Conservation (phyloP, 176 grass and related monocot species). For the Dactylis glomerata region DNA sequence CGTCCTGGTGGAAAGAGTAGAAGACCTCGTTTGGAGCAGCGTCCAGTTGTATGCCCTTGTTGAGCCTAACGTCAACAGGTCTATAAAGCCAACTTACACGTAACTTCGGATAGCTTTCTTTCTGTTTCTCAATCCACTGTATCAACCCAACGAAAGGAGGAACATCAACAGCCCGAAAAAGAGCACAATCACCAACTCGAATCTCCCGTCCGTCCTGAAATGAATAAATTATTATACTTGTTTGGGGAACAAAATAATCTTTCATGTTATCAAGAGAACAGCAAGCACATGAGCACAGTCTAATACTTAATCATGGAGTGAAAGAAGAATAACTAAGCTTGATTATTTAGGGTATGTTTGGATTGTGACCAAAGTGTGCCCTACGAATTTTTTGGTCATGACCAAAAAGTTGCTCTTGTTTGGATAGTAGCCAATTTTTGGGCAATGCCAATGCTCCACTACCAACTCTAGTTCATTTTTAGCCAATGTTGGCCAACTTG, state of each 20-base stretch:
- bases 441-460: too few species aligned
- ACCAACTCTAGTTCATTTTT: too few species aligned
- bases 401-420: too few species aligned
- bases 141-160: constrained; percentile 92
- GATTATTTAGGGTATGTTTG: too few species aligned
- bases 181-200: constrained; percentile 71
- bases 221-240: neutral
- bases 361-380: too few species aligned
- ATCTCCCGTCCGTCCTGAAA: constrained; percentile 80
- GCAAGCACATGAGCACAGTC: neutral
- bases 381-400: too few species aligned
- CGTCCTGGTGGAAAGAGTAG: constrained; percentile 89
- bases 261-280: neutral
- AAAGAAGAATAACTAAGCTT: neutral
- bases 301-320: constrained; percentile 6
- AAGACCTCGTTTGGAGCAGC: constrained; percentile 78
- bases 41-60: constrained; percentile 58
- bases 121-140: constrained; percentile 46
- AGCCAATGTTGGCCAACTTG: too few species aligned
- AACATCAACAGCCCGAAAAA: constrained; percentile 64
- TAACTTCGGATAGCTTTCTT: constrained; percentile 61
- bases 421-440: too few species aligned
- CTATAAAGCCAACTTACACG: constrained; percentile 86
- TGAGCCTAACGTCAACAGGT: constrained; percentile 68
- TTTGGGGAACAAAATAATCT: neutral